Base-by-base conservation (phyloP, 2,329 filamentous ascomycete species). In the Alternaria consortialis region DNA sequence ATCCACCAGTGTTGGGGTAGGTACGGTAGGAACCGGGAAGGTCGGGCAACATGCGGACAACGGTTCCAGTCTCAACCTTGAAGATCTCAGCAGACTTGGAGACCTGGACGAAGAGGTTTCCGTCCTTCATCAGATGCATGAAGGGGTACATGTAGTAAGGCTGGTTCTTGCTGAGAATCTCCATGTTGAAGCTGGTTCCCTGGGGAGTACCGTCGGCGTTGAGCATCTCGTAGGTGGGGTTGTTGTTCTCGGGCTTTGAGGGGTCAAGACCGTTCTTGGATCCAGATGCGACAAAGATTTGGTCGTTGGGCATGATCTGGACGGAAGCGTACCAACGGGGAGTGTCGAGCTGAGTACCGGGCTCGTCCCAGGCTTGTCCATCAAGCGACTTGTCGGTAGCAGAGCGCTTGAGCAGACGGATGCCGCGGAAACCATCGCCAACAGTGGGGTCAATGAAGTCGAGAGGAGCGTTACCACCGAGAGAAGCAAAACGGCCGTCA, bases 131-230 rank as follows among this genome's bases (percentile, higher is more conserved):
- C 2, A 88, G 79, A 68, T 88, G 86, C 31, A 89, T 76, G 73
- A 88, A 88, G 3, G 87, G 87, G 69, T 88, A 88, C 86, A 87
- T 87, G 75, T 87, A 88, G 77, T 88, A 88, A 13, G 87, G 87
- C 72, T 88, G 85, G 65, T 86, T 87, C 70, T 83, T 83, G 56
- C 77, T 79, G 25, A 89, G 77, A 37, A 88, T 85, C 5, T 84
- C 82, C 80, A 88, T 81, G 8, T 76, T 74, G 43, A 83, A 80
- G 68, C 80, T 86, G 17, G 75, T 71, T 48, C 85, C 85, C 46
- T 79, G 74, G 4, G 82, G 80, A 43, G 81, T 73, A 58, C 84
- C 86, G 42, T 81, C 68, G 29, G 76, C 62, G 58, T 84, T 82
- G n/a, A 88, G 77, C 27, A 88, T 82, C 70, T 89, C 87, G 71